Base-by-base conservation (phyloP, 2,329 filamentous ascomycete species). In the Knoxdaviesia proteae region DNA sequence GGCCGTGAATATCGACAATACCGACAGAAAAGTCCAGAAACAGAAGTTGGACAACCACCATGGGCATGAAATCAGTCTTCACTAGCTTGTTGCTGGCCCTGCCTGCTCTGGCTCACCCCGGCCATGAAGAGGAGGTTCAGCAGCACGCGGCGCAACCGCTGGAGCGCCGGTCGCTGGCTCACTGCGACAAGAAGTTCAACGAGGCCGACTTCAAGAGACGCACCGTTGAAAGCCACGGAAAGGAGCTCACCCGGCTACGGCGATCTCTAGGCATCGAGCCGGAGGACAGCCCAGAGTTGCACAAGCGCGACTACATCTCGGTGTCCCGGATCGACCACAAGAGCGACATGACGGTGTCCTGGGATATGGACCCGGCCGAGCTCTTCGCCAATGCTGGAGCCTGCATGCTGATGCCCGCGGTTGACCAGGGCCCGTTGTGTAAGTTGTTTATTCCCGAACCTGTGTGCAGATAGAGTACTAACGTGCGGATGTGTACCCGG, bases 401-500 rank as follows among this genome's bases (percentile, higher is more conserved):
- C 10, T 71, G 68, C 43, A 56, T 68, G 7, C 55, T 71, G 31
- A 63, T 58, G 4, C 64, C 65, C 0, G 67, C 70, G 48, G 62
- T 63, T 7, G 69, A 64, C 3, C 57, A 68, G 49, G 67, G 67
- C 2, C 68, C 68, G 37, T 64, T 64, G 49, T 67, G 53, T 49
- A 49, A 42, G 47, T 46, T 29, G 4, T n/a, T 32, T 5, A 40
- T 30, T 32, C 7, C n/a, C 2, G 5, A 29, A 8, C 4, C 1
- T 6, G 7, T 20, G 20, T 20, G 20, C 20, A 20, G 20, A 20
- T 20, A 20, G 20, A 20, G 20, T 20, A 20, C 20, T 20, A 20
- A 20, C 20, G 20, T 20, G 20, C 40, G 34, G 7, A 5, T 38
- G 35, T 20, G 20, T 20, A 20, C 20, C 20, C 20, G 20, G 20